Base-by-base conservation (phyloP, 192 early-diverging fungal genomes). In the Gonapodya prolifera region DNA sequence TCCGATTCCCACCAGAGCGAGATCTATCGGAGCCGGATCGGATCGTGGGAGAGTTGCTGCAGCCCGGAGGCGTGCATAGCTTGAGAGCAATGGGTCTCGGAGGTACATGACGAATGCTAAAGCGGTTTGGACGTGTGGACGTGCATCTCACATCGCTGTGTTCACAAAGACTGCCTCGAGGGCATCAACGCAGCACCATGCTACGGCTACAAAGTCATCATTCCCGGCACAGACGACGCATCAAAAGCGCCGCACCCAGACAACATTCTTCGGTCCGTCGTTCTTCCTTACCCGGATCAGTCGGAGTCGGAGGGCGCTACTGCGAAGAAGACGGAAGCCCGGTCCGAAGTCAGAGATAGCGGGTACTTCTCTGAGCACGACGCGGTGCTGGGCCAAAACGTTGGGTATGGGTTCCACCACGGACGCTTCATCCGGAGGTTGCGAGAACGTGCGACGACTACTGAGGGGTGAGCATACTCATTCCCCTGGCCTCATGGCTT, bases 31-130 rank as follows among this genome's bases (percentile, higher is more conserved):
- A 98, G 81, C 97, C 97, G 0, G 95, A 99, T 84, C 92, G 97
- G 69, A 98, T 99, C 78, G 97, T 99, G 30, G 97, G 97, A 33
- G 97, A 99, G 82, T 84, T 98, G 34, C 85, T 99, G 82, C 97
- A 99, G 83, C 97, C 97, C 18, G 92, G 95, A 2, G 97, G 97
- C 75, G 87, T 94, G 74, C 87, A 90, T 78, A 94, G 95, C 29
- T 83, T 99, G 33, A 82, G 88, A 70, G 77, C 84, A 70, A 85
- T 99, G 2, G 95, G 94, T 2, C 82, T 99, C 2, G 85, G 84
- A 77, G 84, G 87, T 87, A 87, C 69, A 61, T 80, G 61, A 34
- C n/a, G n/a, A n/a, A n/a, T n/a, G n/a, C n/a, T n/a, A n/a, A n/a
- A n/a, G n/a, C n/a, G n/a, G 2, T 29, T 28, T 0, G 32, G 70